These are phyloP conservation scores for Talaromyces ruber DNA, from an alignment of 495 filamentous ascomycete genomes.

Conservation along the genomic window DNA sequence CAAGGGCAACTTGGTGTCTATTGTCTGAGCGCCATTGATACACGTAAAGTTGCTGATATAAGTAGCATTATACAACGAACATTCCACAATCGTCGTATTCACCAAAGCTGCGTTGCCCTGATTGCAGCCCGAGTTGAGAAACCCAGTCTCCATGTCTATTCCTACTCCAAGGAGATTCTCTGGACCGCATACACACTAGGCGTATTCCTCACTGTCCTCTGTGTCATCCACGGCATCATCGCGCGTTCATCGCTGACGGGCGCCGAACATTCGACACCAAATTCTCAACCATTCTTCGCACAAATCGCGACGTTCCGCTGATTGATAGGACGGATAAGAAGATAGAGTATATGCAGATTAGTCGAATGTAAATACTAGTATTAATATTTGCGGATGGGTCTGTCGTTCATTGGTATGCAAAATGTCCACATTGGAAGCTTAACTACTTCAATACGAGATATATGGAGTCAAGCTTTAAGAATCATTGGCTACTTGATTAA, in stretches of 20 bases:
- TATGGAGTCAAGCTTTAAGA: neutral
- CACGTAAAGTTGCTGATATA: no score
- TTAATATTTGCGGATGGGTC: no score
- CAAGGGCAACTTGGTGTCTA: no score
- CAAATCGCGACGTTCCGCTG: neutral
- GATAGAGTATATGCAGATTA: neutral
- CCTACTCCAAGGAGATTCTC: neutral
- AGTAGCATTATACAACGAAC: no score
- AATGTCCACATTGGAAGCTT: no score
- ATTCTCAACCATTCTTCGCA: neutral
- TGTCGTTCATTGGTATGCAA: no score
- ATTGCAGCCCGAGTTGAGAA: no score
- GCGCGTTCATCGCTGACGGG: neutral
- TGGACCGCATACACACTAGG: neutral
- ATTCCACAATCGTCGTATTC: no score
- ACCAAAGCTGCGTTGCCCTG: no score
- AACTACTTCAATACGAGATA: no score
- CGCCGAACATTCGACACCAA: neutral
- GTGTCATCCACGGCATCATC: neutral
- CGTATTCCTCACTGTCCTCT: neutral
- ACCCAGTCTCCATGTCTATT: no score
- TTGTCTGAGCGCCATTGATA: no score
- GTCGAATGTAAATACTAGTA: neutral
- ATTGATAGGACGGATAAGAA: neutral
- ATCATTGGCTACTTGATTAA: neutral